Evolutionary conservation across 2,329 filamentous ascomycete genomes (phyloP).

Genomic region (Didymosphaeria variabile): DNA sequence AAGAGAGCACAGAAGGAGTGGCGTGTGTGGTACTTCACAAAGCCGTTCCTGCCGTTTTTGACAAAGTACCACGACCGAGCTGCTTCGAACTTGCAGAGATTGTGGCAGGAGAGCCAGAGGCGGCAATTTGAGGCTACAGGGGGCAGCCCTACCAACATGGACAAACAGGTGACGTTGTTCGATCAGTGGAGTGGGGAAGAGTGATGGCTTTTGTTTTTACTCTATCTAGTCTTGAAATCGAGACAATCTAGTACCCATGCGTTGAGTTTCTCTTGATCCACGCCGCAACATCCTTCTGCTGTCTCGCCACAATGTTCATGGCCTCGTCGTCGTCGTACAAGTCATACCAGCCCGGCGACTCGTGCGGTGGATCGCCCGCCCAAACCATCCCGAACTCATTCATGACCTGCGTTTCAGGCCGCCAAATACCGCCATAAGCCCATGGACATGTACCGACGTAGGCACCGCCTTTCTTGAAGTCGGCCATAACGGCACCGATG

Average conservation of each 20-base stretch:
- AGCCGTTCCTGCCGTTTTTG: too few relatives aligned
- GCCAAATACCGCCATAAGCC: slow-evolving; percentile 52
- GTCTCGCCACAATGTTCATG: slow-evolving; percentile 47
- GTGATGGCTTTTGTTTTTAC: too few relatives aligned
- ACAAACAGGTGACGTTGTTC: background rate
- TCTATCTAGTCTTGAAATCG: background rate
- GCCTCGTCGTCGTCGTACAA: slow-evolving; percentile 51
- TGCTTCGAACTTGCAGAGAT: background rate
- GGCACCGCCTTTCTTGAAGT: slow-evolving; percentile 45
- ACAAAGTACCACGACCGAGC: background rate
- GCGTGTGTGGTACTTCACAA: too few relatives aligned
- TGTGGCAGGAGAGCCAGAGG: background rate
- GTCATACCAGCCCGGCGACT: slow-evolving; percentile 53
- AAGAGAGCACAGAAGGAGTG: too few relatives aligned
- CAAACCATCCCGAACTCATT: slow-evolving; percentile 53
- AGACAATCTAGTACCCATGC: background rate
- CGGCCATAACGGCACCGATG: slow-evolving; percentile 46
- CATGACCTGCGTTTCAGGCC: slow-evolving; percentile 49
- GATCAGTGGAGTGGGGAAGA: background rate
- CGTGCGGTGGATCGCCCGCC: slow-evolving; percentile 53
- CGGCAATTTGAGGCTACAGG: background rate
- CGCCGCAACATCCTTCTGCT: slow-evolving; percentile 41
- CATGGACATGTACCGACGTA: slow-evolving; percentile 51
- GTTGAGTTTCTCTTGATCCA: slow-evolving; percentile 35
- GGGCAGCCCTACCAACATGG: background rate